phyloP scores from a whole-genome alignment of 345 rosid genomes.

The Gossypium turneri region DNA sequence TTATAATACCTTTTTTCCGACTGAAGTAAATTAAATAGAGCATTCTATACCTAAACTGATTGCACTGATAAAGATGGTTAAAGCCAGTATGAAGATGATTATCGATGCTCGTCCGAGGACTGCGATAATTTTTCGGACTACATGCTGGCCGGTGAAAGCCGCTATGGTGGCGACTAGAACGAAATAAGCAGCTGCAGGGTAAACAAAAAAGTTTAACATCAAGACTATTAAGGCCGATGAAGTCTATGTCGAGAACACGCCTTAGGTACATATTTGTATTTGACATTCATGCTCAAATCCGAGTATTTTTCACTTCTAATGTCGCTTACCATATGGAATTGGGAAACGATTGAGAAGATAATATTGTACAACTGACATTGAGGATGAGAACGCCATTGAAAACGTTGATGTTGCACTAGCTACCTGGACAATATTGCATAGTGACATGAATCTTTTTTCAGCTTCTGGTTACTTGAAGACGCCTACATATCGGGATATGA shows the following conservation, averaged over 20 bases:
- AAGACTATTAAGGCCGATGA: neutral
- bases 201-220: neutral
- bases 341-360: conserved; percentile 70
- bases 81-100: conserved; percentile 61
- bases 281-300: too few relatives aligned
- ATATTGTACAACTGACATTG: conserved; percentile 72
- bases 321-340: conserved; percentile 46
- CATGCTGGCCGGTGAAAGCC: conserved; percentile 59
- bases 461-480: neutral
- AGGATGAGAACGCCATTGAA: conserved; percentile 58
- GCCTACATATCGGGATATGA: neutral
- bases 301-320: too few relatives aligned
- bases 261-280: neutral
- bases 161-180: conserved; percentile 50
- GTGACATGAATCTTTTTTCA: neutral
- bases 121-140: conserved; percentile 50
- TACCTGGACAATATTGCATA: conserved; percentile 37
- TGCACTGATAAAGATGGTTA: conserved; percentile 64
- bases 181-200: conserved; percentile 52
- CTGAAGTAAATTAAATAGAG: neutral
- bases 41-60: conserved; percentile 46
- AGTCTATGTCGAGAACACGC: too few relatives aligned
- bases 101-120: conserved; percentile 60
- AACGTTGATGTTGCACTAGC: conserved; percentile 77
- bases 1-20: neutral